Percentiles rank a stretch among this genome's conserved stretches.
These are phyloP conservation scores for Lobulomyces angularis DNA, from an alignment of 192 early-diverging fungal genomes.

Conservation along the genomic window DNA sequence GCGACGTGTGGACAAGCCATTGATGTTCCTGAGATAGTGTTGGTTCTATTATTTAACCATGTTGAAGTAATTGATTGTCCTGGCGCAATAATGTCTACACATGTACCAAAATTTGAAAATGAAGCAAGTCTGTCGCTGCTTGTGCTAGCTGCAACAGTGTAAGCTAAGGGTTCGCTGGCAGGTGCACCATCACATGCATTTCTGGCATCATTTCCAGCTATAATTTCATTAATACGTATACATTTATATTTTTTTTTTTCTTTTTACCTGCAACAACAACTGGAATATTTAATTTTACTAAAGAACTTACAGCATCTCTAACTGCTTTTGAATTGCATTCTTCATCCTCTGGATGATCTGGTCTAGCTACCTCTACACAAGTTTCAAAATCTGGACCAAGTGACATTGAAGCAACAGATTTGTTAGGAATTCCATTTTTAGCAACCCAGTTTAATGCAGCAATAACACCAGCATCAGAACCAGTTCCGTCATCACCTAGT, in stretches of 20 bases:
- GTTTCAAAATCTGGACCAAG: too few relatives aligned
- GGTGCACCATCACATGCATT: constrained; percentile 49
- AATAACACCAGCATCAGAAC: constrained; percentile 34
- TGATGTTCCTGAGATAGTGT: constrained; percentile 42
- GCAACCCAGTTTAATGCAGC: constrained; percentile 36
- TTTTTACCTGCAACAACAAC: constrained; percentile 47
- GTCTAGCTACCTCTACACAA: constrained; percentile 9
- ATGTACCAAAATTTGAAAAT: constrained; percentile 40
- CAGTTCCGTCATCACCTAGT: constrained; percentile 35
- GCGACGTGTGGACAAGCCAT: constrained; percentile 45
- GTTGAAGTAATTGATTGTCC: constrained; percentile 37
- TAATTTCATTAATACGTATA: too few relatives aligned
- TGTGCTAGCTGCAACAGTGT: constrained; percentile 23
- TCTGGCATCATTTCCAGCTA: constrained; percentile 12
- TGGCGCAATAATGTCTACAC: constrained; percentile 51
- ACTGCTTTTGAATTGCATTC: background rate
- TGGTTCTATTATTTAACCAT: constrained; percentile 14
- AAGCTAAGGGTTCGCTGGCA: constrained; percentile 17
- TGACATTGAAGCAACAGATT: too few relatives aligned
- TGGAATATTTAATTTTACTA: constrained; percentile 19
- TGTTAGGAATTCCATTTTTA: constrained; percentile 5
- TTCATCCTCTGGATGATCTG: constrained; percentile 11
- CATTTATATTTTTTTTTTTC: too few relatives aligned
- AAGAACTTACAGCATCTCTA: constrained; percentile 13
- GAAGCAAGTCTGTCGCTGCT: constrained; percentile 15